Base-by-base conservation (phyloP, 495 filamentous ascomycete genomes). In the Annulohypoxylon bovei region DNA sequence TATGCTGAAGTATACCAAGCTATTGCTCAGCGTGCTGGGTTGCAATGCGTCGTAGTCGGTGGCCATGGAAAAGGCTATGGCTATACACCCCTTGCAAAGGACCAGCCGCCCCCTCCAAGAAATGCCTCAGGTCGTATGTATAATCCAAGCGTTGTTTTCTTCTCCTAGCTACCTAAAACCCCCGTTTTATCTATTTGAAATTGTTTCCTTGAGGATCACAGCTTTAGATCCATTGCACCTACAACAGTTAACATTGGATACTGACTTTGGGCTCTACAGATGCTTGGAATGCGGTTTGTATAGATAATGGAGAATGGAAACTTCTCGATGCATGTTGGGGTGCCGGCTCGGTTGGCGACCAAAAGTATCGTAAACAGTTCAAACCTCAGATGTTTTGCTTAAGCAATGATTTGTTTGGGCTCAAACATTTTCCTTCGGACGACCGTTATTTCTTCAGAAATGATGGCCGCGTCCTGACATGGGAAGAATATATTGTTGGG, bases 251-350 rank as follows among this genome's bases (percentile, higher is more conserved):
- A 33, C 39, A 50, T 5, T 27, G 22, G 12, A 16, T 52, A 28
- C 70, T 42, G 46, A 93, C 55, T 12, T 8, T 3, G 22, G 4
- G 1, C 25, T 39, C 0, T 30, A 20, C 27, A 72, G 70, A 99
- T 79, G 95, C 95, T 6, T 99, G 95, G 95, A 98, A 95, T 73
- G 95, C 90, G 0, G 92, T 98, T 16, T 86, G 87, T 49, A 93
- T 98, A 60, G 94, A 97, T 65, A 85, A 88, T 40, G 90, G 90
- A 1, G 87, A 90, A 65, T 99, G 95, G 95, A 97, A 98, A 78
- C 84, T 98, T 3, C 83, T 98, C 39, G 95, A 99, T 72, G 67
- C 89, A 2, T 98, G 95, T 77, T 99, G 95, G 95, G 95, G 95
- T 39, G 93, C 95, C 0, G 95, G 95, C 76, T 90, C 67, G 50